phyloP scores from a whole-genome alignment of 805 yeast species.

The Wickerhamomyces pijperi region DNA sequence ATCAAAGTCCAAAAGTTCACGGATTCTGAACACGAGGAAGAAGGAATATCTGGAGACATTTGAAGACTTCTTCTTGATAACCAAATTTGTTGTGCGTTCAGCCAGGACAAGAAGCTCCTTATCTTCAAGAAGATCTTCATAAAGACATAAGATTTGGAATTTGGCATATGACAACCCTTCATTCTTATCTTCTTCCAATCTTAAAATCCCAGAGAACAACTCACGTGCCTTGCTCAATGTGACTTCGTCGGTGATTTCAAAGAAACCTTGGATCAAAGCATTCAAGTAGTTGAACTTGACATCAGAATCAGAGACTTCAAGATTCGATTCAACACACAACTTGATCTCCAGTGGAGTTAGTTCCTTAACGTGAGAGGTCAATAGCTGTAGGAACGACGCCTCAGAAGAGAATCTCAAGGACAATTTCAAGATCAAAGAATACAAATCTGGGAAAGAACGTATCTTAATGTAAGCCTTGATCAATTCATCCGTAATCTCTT shows the following conservation, averaged over 20 bases:
- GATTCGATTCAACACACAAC: slow-evolving; percentile 14
- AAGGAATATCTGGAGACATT: slow-evolving; percentile 11
- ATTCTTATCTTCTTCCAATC: slow-evolving; percentile 14
- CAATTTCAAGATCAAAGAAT: neutral
- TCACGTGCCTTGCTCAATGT: slow-evolving; percentile 12
- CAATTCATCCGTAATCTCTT: neutral
- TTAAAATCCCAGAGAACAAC: slow-evolving; percentile 12
- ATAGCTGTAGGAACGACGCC: neutral
- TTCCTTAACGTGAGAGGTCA: slow-evolving; percentile 5
- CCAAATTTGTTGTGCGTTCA: too few relatives aligned
- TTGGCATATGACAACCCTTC: slow-evolving; percentile 32
- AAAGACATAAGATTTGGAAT: slow-evolving; percentile 37
- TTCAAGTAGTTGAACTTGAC: slow-evolving; percentile 16
- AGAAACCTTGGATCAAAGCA: slow-evolving; percentile 31
- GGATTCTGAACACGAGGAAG: slow-evolving; percentile 34
- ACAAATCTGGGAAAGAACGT: neutral
- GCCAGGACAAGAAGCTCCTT: slow-evolving; percentile 11
- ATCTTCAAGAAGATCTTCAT: slow-evolving; percentile 24
- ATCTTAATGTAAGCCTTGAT: neutral
- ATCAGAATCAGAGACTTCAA: slow-evolving; percentile 4
- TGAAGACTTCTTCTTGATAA: neutral
- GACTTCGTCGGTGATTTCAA: slow-evolving; percentile 20
- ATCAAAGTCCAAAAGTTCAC: slow-evolving; percentile 31
- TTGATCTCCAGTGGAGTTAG: slow-evolving; percentile 38
- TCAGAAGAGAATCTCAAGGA: neutral